Conservation (phyloP, 371 early-diverging fungal genomes). For the Mortierella sp. region DNA sequence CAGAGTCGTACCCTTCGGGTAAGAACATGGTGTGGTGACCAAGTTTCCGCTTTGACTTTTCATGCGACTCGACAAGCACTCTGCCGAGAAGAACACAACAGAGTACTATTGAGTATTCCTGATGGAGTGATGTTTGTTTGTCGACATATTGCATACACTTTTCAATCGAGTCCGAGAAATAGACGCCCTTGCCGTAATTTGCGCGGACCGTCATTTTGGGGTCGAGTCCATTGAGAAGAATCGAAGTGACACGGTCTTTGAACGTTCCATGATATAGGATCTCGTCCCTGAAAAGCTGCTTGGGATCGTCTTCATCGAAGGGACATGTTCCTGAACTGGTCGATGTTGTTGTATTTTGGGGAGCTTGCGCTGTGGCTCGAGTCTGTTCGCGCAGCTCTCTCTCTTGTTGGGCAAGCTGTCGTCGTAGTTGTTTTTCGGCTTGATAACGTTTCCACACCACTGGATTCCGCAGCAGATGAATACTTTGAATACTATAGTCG, state of each 20-base stretch:
- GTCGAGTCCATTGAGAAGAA: slow-evolving; percentile 44
- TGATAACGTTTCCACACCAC: slow-evolving; percentile 44
- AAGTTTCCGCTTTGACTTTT: slow-evolving; percentile 13
- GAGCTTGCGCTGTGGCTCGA: not conserved
- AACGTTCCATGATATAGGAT: slow-evolving; percentile 48
- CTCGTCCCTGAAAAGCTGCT: slow-evolving; percentile 36
- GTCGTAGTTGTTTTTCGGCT: slow-evolving; percentile 38
- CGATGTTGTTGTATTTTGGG: not conserved
- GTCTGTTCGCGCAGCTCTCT: not conserved
- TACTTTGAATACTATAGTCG: slow-evolving; percentile 33
- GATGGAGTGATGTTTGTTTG: slow-evolving; percentile 25
- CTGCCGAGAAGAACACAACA: slow-evolving; percentile 48
- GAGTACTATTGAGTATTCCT: slow-evolving; percentile 42
- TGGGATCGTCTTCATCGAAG: slow-evolving; percentile 24
- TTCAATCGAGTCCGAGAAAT: slow-evolving; percentile 51
- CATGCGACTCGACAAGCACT: slow-evolving; percentile 39
- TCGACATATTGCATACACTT: slow-evolving; percentile 55
- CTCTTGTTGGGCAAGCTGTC: slow-evolving; percentile 19
- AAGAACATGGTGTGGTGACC: slow-evolving; percentile 18
- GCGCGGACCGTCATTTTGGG: slow-evolving; percentile 42
- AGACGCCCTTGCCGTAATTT: slow-evolving; percentile 46
- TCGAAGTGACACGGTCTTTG: slow-evolving; percentile 20
- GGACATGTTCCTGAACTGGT: not conserved
- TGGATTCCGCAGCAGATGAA: slow-evolving; percentile 37
- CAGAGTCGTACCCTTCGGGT: slow-evolving; percentile 39